A percentile compares a stretch with the other conserved stretches of the same genome.
phyloP scores from a whole-genome alignment of 164 flowering plant species.

The Stephania japonica region DNA sequence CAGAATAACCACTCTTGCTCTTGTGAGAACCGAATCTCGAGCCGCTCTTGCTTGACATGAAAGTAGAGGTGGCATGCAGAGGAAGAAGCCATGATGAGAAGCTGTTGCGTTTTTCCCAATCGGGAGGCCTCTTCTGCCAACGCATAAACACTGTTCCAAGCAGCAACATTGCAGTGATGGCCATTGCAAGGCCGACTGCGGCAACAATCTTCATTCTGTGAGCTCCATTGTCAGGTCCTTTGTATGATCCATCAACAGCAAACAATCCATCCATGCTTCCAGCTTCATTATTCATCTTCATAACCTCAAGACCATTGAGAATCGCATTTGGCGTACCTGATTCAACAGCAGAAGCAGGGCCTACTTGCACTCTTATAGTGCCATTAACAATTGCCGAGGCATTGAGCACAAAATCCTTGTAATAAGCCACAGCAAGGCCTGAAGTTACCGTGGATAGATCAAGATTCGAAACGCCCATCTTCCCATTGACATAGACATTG shows the following conservation, averaged over 20 bases:
- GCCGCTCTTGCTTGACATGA: slow-evolving; percentile 18
- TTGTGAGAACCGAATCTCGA: slow-evolving; percentile 32
- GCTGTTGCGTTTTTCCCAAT: slow-evolving; percentile 27
- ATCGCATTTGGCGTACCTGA: slow-evolving; percentile 51
- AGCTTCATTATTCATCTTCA: slow-evolving; percentile 73
- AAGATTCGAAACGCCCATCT: slow-evolving; percentile 39
- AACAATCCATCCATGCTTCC: slow-evolving; percentile 64
- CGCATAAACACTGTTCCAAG: slow-evolving; percentile 28
- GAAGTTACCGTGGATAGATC: slow-evolving; percentile 61
- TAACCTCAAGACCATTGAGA: slow-evolving; percentile 76
- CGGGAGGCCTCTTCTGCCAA: slow-evolving; percentile 44
- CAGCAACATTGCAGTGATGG: slow-evolving; percentile 31
- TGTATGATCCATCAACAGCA: slow-evolving; percentile 28
- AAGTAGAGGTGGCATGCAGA: slow-evolving; percentile 19
- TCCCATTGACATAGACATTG: slow-evolving; percentile 60
- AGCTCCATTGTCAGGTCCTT: slow-evolving; percentile 5
- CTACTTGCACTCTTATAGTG: slow-evolving; percentile 54
- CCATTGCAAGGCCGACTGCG: slow-evolving; percentile 41
- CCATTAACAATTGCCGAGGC: slow-evolving; percentile 34
- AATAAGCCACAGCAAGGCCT: slow-evolving; percentile 55
- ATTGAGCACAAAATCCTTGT: slow-evolving; percentile 61
- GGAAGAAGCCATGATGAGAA: slow-evolving; percentile 33
- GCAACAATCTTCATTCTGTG: slow-evolving; percentile 30
- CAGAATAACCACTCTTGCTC: slow-evolving; percentile 43
- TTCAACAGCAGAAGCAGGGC: slow-evolving; percentile 30